A percentile compares a stretch with the other conserved stretches of the same genome.
Conservation (phyloP, 108 stramenopile species). For the Skeletonema marinoi region DNA sequence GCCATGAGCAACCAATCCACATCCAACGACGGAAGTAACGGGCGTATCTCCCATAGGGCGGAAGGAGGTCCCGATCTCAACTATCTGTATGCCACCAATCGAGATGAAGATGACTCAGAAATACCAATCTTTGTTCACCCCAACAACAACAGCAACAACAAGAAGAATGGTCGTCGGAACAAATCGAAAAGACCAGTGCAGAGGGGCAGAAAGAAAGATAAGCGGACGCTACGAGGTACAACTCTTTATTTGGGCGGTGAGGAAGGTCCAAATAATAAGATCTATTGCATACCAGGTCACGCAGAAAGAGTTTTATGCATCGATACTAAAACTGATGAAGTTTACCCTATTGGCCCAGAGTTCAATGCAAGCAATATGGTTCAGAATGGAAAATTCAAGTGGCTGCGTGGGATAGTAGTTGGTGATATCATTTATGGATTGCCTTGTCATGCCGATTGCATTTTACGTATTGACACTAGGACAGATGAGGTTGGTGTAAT, state of each 20-base stretch:
- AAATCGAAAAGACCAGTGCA: conserved; percentile 9
- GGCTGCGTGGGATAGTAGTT: conserved; percentile 80
- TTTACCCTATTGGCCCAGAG: conserved; percentile 69
- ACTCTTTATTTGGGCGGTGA: conserved; percentile 82
- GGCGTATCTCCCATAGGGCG: conserved; percentile 40
- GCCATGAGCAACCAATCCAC: background rate
- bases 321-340: conserved; percentile 57
- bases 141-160: background rate
- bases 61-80: conserved; percentile 45
- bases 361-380: conserved; percentile 43
- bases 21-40: background rate
- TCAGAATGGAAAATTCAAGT: conserved; percentile 75
- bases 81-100: conserved; percentile 42
- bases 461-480: conserved; percentile 71
- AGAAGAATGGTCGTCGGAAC: background rate
- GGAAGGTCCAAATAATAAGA: conserved; percentile 62
- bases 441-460: conserved; percentile 79
- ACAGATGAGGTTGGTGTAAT: conserved; percentile 63
- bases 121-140: background rate
- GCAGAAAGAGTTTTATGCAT: conserved; percentile 65
- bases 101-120: conserved; percentile 13
- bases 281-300: conserved; percentile 90
- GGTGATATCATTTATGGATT: conserved; percentile 80
- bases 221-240: conserved; percentile 26
- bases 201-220: conserved; percentile 27